Evolutionary conservation across 2,329 filamentous ascomycete genomes (phyloP), one percentile per base, ranked within the genome.

Genomic region (Trichoderma sp.): DNA sequence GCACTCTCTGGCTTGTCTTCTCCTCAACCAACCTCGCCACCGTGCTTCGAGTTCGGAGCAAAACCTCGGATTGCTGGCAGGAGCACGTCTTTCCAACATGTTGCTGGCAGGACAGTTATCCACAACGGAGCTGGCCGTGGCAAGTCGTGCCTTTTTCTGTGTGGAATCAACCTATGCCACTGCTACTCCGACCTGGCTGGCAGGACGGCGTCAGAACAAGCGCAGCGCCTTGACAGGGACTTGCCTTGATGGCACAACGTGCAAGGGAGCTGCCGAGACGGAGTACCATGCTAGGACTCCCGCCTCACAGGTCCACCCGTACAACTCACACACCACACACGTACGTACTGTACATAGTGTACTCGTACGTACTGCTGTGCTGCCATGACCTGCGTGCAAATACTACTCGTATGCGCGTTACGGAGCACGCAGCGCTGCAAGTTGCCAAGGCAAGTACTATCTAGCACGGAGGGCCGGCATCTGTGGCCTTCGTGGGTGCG

Each of bases 201-300:
- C 34, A 54, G 19, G 61, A 59, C 53, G 60, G 53, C 60, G 67
- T 66, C 58, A 35, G 60, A 61, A 60, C 66, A 59, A 67, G 58
- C 53, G 64, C 50, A 52, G n/a, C 45, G 45, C 48, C 53, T 52
- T 27, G 60, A 64, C 66, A 64, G 60, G 66, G 58, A 45, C 50
- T 53, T 22, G 53, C 61, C 42, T 54, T 58, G 58, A 34, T 42
- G 59, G 50, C 56, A 50, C 52, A 52, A 42, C 32, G 59, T 50
- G 64, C 56, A 68, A 70, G 71, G 71, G 63, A 72, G 70, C 70
- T 73, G 70, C 71, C 72, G 72, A 73, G 65, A 56, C 68, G 52
- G 63, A 57, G 52, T 56, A 35, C 69, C 70, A 63, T 72, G 70
- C 67, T 72, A 70, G 68, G 67, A 68, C 68, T 72, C 71, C 71